Evolutionary conservation across 345 rosid species (phyloP), one percentile per base, ranked within the genome.

Genomic region (Salix dunnii): DNA sequence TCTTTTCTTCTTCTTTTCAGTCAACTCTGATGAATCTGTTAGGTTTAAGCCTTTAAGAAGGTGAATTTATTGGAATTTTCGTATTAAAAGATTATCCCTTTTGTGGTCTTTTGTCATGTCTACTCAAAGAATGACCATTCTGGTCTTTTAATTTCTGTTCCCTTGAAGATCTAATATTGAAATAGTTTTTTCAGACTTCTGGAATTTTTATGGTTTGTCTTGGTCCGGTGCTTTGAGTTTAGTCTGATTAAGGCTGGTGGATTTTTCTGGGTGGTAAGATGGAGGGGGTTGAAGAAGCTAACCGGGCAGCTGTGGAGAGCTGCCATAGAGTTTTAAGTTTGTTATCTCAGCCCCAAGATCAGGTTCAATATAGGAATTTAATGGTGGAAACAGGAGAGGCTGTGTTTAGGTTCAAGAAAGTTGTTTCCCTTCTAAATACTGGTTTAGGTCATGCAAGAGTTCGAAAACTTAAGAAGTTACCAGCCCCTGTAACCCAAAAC

Each of bases 381-480:
- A 88, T 87, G 85, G 80, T 83, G 72, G 94, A 92, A 80, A 90
- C 94, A 75, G 89, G 86, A 68, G 97, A 96, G 67, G 97, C 97
- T 83, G 95, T 96, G 73, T 87, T 76, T 84, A 87, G 84, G 93
- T 94, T 96, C 83, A 94, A 92, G 80, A 94, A 86, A 83, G 97
- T 96, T 64, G 84, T 81, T 83, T 92, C 86, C 82, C 87, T 96
- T 83, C 79, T 96, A 64, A 84, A 90, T 71, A 82, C 72, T 62
- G 85, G 91, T 78, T 89, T 90, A 82, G 97, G 98, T 78, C 99
- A 94, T 88, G 97, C 99, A 12, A 90, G 99, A 84, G 93, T 94
- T 55, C 89, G 98, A 82, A 91, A 88, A 84, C 76, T 86, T n/a
- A 91, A 87, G 86, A 89, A 87, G 23, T 72, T 84, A 30, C 86